phyloP scores from a whole-genome alignment of 1,284 basidiomycete species.

The Takashimella koratensis region DNA sequence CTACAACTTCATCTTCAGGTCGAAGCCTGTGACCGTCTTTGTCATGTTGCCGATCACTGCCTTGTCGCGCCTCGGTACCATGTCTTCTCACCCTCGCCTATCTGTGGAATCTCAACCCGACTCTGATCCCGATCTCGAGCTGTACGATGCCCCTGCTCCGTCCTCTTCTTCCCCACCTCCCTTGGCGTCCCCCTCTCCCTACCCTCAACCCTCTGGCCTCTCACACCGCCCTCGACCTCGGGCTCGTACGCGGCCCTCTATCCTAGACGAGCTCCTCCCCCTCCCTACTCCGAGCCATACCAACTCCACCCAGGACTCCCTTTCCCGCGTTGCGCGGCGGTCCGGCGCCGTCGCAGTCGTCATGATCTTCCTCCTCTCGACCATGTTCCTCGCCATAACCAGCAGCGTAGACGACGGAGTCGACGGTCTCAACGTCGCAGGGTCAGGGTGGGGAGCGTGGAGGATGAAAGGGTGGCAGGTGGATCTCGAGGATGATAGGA shows the following conservation, averaged over 20 bases:
- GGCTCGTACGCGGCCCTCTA: slow-evolving; percentile 11
- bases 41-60: no score
- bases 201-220: neutral
- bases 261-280: slow-evolving; percentile 40
- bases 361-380: slow-evolving; percentile 37
- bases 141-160: neutral
- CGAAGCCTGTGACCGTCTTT: no score
- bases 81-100: neutral
- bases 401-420: neutral
- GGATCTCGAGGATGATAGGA: neutral
- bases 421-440: neutral
- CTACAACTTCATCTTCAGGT: no score
- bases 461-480: slow-evolving; percentile 1
- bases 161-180: neutral
- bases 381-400: slow-evolving; percentile 33
- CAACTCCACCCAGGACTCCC: neutral
- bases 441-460: neutral
- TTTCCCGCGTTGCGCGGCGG: slow-evolving; percentile 25
- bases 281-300: slow-evolving; percentile 5
- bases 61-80: no score
- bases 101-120: neutral
- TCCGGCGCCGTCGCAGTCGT: slow-evolving; percentile 35
- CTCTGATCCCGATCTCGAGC: neutral
- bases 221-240: neutral
- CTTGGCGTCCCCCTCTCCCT: neutral